Percentiles rank a stretch among this genome's conserved stretches.
phyloP scores from a whole-genome alignment of 768 basidiomycete species.

The Cubamyces lactineus region DNA sequence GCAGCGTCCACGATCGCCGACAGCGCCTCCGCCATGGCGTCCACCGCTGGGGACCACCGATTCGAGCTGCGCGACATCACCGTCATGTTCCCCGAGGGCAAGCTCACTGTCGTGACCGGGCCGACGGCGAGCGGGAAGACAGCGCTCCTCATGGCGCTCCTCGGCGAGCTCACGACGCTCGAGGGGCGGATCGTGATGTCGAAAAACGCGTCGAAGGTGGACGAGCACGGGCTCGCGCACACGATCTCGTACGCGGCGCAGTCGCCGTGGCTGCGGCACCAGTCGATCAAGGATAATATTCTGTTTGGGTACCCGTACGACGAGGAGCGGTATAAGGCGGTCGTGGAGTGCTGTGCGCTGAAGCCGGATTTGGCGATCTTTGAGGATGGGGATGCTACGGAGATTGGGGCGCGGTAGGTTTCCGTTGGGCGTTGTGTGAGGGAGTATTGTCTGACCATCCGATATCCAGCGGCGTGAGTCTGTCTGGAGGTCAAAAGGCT shows the following conservation, averaged over 20 bases:
- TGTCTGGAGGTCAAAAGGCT: slow-evolving; percentile 85
- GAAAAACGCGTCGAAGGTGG: slow-evolving; percentile 62
- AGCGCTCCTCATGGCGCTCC: slow-evolving; percentile 71
- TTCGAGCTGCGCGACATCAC: slow-evolving; percentile 73
- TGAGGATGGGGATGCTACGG: slow-evolving; percentile 85
- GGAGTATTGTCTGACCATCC: not conserved
- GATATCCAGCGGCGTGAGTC: slow-evolving; percentile 60
- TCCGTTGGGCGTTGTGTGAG: slow-evolving; percentile 7
- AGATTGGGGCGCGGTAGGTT: slow-evolving; percentile 72
- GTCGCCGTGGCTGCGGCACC: slow-evolving; percentile 48
- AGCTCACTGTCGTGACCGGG: slow-evolving; percentile 75
- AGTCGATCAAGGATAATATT: slow-evolving; percentile 61
- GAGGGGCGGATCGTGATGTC: slow-evolving; percentile 63
- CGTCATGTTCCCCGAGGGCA: slow-evolving; percentile 71
- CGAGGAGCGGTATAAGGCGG: slow-evolving; percentile 71
- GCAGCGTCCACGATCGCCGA: slow-evolving; percentile 23
- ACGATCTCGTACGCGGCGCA: slow-evolving; percentile 53
- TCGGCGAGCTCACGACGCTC: slow-evolving; percentile 70
- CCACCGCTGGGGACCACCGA: slow-evolving; percentile 42
- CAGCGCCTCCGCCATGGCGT: slow-evolving; percentile 29
- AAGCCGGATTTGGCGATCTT: slow-evolving; percentile 79
- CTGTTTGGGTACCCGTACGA: slow-evolving; percentile 60
- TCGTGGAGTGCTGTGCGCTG: slow-evolving; percentile 84
- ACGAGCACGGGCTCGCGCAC: slow-evolving; percentile 63
- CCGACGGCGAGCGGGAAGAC: slow-evolving; percentile 87